Base-by-base conservation (phyloP, 352 stramenopile genomes). In the Globisporangium viniferum region DNA sequence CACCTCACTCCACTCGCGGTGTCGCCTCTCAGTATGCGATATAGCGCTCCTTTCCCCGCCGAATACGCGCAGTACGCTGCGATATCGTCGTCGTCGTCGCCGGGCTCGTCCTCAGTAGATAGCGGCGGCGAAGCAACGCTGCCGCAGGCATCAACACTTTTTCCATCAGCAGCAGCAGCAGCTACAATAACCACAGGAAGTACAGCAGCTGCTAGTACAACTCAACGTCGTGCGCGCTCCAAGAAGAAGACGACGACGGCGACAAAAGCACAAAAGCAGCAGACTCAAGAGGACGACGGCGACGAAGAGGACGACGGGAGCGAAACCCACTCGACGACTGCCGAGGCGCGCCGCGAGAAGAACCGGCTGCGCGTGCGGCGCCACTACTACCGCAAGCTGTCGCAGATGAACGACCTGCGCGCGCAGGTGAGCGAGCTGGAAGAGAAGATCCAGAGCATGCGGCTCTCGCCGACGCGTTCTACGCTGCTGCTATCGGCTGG, bases 321-420 rank as follows among this genome's bases (percentile, higher is more conserved):
- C 31, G 31, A 59, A 24, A 22, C 29, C 9, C 20, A 49, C 22
- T 4, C 51, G n/a, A 61, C 65, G 14, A 35, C 65, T 2, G 58
- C 58, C 15, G 67, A 72, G 27, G 48, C 55, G 49, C 67, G 59
- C 2, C 59, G 67, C 6, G 67, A 72, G 55, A 67, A 68, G 59
- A 72, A 72, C 44, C 67, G 67, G 24, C 46, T 72, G 44, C 67
- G 67, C 51, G 67, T 72, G n/a, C 67, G 67, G 29, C 67, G 67
- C 7, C 67, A 72, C 39, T 72, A 72, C 59, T 67, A 72, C 39
- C 67, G 67, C 49, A 72, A 72, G 15, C 53, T 67, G 20, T 53
- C 55, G 54, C 67, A 67, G 27, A 72, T 72, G 67, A 72, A 72
- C 29, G 60, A 67, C 39, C 44, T 72, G 53, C 67, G 67, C 15